Base-by-base conservation (phyloP, 2,329 filamentous ascomycete species). In the Colletotrichum orbiculare region DNA sequence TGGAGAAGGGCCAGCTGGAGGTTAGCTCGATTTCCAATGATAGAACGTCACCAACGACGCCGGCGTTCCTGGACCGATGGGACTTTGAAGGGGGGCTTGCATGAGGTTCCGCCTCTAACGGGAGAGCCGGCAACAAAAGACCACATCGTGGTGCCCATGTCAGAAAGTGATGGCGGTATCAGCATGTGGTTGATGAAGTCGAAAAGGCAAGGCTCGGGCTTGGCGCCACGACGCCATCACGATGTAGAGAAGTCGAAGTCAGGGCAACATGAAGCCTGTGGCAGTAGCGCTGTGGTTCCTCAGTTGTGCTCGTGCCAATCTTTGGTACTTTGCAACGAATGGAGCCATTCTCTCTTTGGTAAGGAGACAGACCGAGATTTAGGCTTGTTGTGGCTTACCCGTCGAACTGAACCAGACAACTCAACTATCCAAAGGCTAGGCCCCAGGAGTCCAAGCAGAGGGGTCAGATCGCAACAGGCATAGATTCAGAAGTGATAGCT, bases 1-100 rank as follows among this genome's bases (percentile, higher is more conserved):
- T 57, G 37, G 52, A 53, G 47, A 39, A 34, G 56, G 43, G 53
- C 57, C 58, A 66, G 58, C 58, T 63, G 37, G 38, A n/a, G 6
- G 41, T 45, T 62, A 62, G 58, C 35, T 58, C 8, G 34, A 52
- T 57, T 35, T 57, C 53, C 59, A 63, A 66, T 50, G 42, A 57
- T 57, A 48, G 63, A 56, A 53, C 25, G 47, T 47, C 47, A 53
- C 41, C 37, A 5, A 46, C 37, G 25, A 52, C 37, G 37, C 13
- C 42, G 15, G 15, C 43, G 17, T 25, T 58, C n/a, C 35, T 41
- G 13, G 46, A 13, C 7, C 10, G 58, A 53, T 52, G 33, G 37
- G 7, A 53, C 37, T 9, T 33, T 52, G 52, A 25, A n/a, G 42
- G 15, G 15, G 42, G 33, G 33, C 37, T 12, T n/a, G 41, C 12